Evolutionary conservation across 306 rosid genomes (phyloP).

Genomic region (Cucumis hystrix): DNA sequence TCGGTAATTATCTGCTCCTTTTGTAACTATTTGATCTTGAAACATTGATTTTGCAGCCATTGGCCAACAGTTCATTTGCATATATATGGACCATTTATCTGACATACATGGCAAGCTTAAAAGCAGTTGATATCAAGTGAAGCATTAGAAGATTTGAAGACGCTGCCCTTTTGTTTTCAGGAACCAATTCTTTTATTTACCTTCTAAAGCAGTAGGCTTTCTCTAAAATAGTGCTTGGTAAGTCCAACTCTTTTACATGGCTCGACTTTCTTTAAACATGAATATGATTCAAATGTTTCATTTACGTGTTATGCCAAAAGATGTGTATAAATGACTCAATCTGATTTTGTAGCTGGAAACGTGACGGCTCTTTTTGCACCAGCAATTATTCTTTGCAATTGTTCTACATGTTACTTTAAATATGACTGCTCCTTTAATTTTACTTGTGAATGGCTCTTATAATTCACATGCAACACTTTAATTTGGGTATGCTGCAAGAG

Average conservation of each 20-base stretch:
- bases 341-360: not conserved
- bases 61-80: conserved; percentile 52
- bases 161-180: not conserved
- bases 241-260: not conserved
- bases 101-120: conserved; percentile 71
- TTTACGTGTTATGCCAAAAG: not conserved
- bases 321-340: not conserved
- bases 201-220: not conserved
- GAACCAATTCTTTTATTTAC: not conserved
- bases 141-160: not conserved
- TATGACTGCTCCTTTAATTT: not conserved
- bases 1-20: not conserved
- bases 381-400: not conserved
- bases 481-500: not conserved
- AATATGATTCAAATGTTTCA: not conserved
- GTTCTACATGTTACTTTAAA: not conserved
- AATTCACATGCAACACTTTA: not conserved
- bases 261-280: not conserved
- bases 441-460: conserved; percentile 1
- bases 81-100: conserved; percentile 65
- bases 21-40: not conserved
- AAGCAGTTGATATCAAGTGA: not conserved
- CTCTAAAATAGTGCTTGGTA: not conserved
- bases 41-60: conserved; percentile 39
- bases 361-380: not conserved